These are phyloP conservation scores for Pythium insidiosum DNA, from an alignment of 352 stramenopile genomes.

Conservation along the genomic window DNA sequence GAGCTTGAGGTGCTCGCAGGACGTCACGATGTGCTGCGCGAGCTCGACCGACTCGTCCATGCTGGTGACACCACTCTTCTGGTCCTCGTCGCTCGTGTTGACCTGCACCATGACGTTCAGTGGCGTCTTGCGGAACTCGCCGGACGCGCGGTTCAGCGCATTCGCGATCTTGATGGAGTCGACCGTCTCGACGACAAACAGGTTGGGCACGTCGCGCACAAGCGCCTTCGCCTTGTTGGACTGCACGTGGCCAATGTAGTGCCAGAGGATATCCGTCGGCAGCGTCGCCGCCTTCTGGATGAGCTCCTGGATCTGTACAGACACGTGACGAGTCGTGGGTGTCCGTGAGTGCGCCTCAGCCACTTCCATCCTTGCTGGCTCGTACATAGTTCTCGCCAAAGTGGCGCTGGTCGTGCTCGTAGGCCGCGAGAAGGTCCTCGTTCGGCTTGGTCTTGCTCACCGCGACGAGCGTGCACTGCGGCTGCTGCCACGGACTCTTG, in stretches of 20 bases:
- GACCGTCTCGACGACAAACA: conserved; percentile 96
- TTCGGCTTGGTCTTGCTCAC: conserved; percentile 94
- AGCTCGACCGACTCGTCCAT: conserved; percentile 69
- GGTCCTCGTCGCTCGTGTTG: conserved; percentile 97
- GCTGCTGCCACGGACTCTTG: conserved; percentile 45
- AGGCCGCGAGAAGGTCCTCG: conserved; percentile 81
- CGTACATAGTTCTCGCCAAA: conserved; percentile 99
- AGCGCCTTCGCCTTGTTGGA: conserved; percentile 96
- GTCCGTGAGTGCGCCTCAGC: too few species aligned
- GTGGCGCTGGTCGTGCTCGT: conserved; percentile 88
- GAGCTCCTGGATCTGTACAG: conserved; percentile 90
- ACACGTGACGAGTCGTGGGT: too few species aligned
- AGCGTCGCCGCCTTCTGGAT: conserved; percentile 90
- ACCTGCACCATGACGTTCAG: conserved; percentile 97
- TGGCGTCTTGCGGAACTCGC: conserved; percentile 47
- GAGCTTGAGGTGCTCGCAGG: conserved; percentile 91
- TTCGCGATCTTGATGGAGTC: conserved; percentile 95
- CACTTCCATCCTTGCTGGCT: too few species aligned
- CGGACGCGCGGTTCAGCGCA: conserved; percentile 89
- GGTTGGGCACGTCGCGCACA: conserved; percentile 86
- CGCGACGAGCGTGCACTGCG: conserved; percentile 79
- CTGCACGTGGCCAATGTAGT: conserved; percentile 99
- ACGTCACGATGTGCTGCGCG: conserved; percentile 82
- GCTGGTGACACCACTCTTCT: conserved; percentile 91
- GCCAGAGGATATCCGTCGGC: conserved; percentile 91